These are phyloP conservation scores for Lojkania enalia DNA, from an alignment of 2,329 filamentous ascomycete species.

Conservation along the genomic window DNA sequence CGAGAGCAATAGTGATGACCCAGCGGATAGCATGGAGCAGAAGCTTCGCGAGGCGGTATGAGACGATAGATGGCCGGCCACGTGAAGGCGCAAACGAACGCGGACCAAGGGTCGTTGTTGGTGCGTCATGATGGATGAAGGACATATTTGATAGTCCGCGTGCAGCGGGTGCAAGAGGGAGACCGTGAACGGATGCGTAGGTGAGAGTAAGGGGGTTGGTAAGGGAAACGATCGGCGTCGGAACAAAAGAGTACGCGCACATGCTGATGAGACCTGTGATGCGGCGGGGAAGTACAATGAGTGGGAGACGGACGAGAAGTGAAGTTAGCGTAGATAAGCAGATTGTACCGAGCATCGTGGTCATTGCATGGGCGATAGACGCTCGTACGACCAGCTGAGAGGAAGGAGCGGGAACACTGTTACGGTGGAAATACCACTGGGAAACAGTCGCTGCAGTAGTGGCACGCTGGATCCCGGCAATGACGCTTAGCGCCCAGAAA, in stretches of 20 bases:
- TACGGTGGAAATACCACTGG: constrained; percentile 98
- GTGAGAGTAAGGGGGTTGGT: constrained; percentile 92
- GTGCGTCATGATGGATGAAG: constrained; percentile 72
- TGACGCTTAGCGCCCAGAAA: constrained; percentile 88
- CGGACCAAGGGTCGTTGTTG: constrained; percentile 66
- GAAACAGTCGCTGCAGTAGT: constrained; percentile 94
- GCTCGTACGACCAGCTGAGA: constrained; percentile 81
- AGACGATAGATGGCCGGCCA: constrained; percentile 63
- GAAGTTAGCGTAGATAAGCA: constrained; percentile 83
- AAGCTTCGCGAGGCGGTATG: constrained; percentile 89
- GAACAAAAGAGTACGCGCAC: constrained; percentile 77
- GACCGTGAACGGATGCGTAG: constrained; percentile 90
- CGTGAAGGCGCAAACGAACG: constrained; percentile 44
- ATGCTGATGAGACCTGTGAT: constrained; percentile 70
- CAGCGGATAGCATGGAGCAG: constrained; percentile 88
- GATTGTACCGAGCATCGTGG: constrained; percentile 89
- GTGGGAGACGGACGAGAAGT: constrained; percentile 78
- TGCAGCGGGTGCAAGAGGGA: constrained; percentile 76
- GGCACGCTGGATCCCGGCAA: constrained; percentile 84
- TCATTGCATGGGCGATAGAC: constrained; percentile 77
- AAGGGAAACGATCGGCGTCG: constrained; percentile 79
- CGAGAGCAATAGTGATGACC: constrained; percentile 86
- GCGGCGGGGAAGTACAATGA: constrained; percentile 79
- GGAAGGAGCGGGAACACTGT: constrained; percentile 74
- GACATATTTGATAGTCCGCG: constrained; percentile 79